Evolutionary conservation across 73 alveolate genomes (phyloP), one percentile per base, ranked within the genome.

Genomic region (Paramecium caudatum): DNA sequence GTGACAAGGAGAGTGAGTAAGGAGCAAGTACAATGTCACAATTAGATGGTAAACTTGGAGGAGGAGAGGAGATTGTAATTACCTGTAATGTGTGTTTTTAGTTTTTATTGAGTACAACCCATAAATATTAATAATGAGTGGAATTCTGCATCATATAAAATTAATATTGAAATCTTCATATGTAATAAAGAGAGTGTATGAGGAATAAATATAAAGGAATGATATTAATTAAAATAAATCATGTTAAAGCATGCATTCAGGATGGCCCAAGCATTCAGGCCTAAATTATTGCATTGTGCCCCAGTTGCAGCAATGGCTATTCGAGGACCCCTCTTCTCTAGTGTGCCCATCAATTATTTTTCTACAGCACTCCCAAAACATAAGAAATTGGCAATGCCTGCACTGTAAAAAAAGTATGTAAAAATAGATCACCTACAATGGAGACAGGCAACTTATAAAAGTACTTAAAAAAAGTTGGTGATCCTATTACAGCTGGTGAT

Each of bases 351-450:
- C 5, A 55, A 21, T 23, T 55, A 55, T 55, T 55, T 55, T 43
- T 1, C 13, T 10, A 55, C 80, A 23, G 8, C 41, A 7, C 39
- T 65, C 46, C 97, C 97, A 10, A 90, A 70, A 19, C 96, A 94
- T 86, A 37, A 84, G 62, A 91, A 88, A 85, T 94, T 95, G 32
- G 90, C 90, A 19, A 94, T 95, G 97, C 99, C 99, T 8, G 82
- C 93, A 33, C 93, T 95, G 88, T 74, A 74, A 36, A 19, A 27
- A 10, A 41, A 2, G 6, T 12, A n/a, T 74, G 34, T 17, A 74
- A 12, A 13, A 2, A 27, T 41, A 74, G 88, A 17, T 96, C 99
- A 5, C 99, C 99, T 10, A 96, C 99, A 16, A 96, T 96, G 99
- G 97, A 69, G 47, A 69, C 94, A 90, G 99, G 99, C 55, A 95